A percentile compares a stretch with the other conserved stretches of the same genome.
phyloP scores from a whole-genome alignment of 768 basidiomycete genomes.

The Dacryopinax spathularia region DNA sequence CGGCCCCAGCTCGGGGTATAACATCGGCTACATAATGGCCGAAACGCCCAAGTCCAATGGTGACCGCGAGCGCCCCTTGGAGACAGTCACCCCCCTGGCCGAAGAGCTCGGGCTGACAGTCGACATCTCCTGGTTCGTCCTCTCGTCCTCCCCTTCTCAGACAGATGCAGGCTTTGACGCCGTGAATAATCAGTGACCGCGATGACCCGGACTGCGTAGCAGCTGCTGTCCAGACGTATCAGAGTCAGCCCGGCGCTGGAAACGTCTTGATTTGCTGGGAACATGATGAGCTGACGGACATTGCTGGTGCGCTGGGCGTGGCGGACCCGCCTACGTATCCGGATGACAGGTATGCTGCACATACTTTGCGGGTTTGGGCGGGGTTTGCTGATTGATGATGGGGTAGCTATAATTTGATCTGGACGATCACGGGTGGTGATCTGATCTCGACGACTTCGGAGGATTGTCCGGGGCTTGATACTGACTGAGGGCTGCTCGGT shows the following conservation, averaged over 20 bases:
- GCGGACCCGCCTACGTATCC: conserved; percentile 9
- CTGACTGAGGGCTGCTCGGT: neutral
- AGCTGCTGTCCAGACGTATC: conserved; percentile 9
- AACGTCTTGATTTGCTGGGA: conserved; percentile 13
- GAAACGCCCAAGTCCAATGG: conserved; percentile 9
- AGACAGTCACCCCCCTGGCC: conserved; percentile 12
- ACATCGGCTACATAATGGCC: conserved; percentile 12
- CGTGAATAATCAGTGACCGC: neutral
- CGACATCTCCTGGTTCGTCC: conserved; percentile 10
- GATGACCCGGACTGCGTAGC: conserved; percentile 10
- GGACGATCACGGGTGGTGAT: conserved; percentile 8
- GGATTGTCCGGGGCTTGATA: conserved; percentile 10
- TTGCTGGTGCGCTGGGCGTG: conserved; percentile 7
- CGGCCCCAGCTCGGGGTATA: conserved; percentile 6
- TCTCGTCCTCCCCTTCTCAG: neutral
- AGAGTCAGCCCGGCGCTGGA: neutral
- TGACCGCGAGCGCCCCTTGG: conserved; percentile 7
- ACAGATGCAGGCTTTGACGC: neutral
- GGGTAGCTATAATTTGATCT: conserved; percentile 10
- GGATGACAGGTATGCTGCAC: conserved; percentile 6
- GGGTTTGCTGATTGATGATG: neutral
- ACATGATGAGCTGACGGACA: conserved; percentile 8
- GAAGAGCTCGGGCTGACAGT: conserved; percentile 11
- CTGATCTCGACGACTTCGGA: conserved; percentile 10
- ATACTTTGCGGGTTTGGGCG: neutral